A percentile compares a stretch with the other conserved stretches of the same genome.
phyloP scores from a whole-genome alignment of 139 green algal genomes.

The Coelastrella sp. region DNA sequence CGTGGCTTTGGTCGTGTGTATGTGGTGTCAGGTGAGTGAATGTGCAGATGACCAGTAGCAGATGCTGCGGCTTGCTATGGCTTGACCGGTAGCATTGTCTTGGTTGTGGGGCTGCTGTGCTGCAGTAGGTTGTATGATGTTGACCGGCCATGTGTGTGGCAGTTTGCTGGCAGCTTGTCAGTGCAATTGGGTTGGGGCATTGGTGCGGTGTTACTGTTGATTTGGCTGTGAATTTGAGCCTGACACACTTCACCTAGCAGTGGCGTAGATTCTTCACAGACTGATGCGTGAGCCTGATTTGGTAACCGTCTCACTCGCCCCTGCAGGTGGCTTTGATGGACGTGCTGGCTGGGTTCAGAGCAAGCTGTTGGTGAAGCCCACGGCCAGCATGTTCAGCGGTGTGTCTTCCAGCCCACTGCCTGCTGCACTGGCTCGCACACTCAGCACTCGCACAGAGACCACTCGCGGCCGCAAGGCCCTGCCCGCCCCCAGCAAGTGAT shows the following conservation, averaged over 20 bases:
- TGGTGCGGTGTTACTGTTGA: too few relatives aligned
- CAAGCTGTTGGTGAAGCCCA: constrained; percentile 87
- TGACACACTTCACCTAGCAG: too few relatives aligned
- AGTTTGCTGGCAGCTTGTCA: too few relatives aligned
- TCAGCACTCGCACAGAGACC: constrained; percentile 38
- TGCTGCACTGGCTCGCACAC: constrained; percentile 37
- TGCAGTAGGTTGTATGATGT: too few relatives aligned
- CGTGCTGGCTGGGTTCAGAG: constrained; percentile 72
- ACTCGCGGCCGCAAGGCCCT: constrained; percentile 41
- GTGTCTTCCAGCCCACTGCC: constrained; percentile 16
- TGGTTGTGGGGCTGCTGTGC: too few relatives aligned
- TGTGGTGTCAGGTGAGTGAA: constrained; percentile 67
- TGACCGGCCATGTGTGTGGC: not conserved
- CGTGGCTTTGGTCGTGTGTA: constrained; percentile 79
- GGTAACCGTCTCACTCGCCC: too few relatives aligned
- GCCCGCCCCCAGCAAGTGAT: constrained; percentile 44
- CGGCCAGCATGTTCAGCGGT: constrained; percentile 49
- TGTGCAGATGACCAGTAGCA: not conserved
- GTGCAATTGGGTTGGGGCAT: too few relatives aligned
- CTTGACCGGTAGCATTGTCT: too few relatives aligned
- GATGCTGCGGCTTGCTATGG: too few relatives aligned
- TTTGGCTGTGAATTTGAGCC: too few relatives aligned
- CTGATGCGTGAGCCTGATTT: too few relatives aligned
- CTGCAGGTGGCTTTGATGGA: constrained; percentile 77
- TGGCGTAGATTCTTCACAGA: too few relatives aligned